Conservation (phyloP, 352 stramenopile species). For the Phytophthora meadii region DNA sequence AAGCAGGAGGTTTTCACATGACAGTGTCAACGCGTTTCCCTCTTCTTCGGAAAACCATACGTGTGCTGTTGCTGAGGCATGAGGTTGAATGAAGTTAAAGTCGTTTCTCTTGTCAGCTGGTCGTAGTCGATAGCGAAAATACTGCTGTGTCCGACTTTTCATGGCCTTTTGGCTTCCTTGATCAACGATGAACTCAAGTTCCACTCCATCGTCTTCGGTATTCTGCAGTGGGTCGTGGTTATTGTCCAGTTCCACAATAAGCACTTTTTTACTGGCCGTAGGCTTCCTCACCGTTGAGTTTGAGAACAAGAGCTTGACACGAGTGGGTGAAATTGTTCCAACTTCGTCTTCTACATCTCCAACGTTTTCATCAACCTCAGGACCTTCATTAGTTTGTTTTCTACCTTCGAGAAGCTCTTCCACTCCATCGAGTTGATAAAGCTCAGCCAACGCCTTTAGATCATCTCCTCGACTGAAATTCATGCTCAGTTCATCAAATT, state of each 20-base stretch:
- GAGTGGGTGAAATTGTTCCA: constrained; percentile 22
- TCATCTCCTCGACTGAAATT: constrained; percentile 64
- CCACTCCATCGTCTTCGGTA: constrained; percentile 20
- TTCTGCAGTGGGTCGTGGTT: constrained; percentile 30
- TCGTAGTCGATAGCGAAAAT: constrained; percentile 66
- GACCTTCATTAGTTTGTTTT: constrained; percentile 5
- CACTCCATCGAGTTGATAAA: constrained; percentile 85
- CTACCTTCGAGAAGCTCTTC: constrained; percentile 72
- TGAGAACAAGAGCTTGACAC: constrained; percentile 55
- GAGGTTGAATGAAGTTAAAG: constrained; percentile 32
- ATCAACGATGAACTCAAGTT: constrained; percentile 56
- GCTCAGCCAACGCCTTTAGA: constrained; percentile 66
- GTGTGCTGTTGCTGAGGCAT: constrained; percentile 44
- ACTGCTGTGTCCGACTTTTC: constrained; percentile 59
- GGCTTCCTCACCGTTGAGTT: constrained; percentile 22
- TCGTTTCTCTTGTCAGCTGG: not conserved
- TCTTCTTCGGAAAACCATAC: constrained; percentile 37
- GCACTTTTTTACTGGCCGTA: constrained; percentile 37
- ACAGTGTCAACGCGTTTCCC: constrained; percentile 34
- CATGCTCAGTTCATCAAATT: constrained; percentile 56
- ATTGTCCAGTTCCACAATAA: constrained; percentile 72
- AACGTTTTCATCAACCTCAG: constrained; percentile 4
- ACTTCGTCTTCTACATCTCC: constrained; percentile 19
- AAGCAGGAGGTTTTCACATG: constrained; percentile 52
- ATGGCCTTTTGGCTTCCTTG: constrained; percentile 54